Evolutionary conservation across 1,284 basidiomycete genomes (phyloP).

Genomic region (Chondrostereum purpureum): DNA sequence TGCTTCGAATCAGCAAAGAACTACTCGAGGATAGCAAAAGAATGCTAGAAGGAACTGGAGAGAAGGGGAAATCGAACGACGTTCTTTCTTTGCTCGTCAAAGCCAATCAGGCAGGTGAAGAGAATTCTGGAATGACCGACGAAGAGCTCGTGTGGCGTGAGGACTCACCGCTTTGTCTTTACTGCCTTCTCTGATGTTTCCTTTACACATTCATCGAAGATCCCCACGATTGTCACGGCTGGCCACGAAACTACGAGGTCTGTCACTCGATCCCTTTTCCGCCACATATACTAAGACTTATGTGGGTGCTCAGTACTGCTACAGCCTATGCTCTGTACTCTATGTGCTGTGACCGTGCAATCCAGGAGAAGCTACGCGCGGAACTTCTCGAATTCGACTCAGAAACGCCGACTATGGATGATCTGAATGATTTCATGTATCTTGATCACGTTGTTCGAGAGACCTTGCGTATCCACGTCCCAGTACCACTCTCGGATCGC

Average conservation of each 20-base stretch:
- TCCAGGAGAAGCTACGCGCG: conserved; percentile 62
- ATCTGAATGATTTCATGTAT: conserved; percentile 53
- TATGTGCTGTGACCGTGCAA: conserved; percentile 44
- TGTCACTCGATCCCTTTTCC: too few species aligned
- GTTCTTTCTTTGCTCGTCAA: conserved; percentile 50
- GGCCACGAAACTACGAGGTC: conserved; percentile 78
- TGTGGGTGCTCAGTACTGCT: conserved; percentile 41
- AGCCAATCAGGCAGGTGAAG: conserved; percentile 58
- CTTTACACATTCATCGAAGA: too few species aligned
- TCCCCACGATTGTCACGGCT: conserved; percentile 56
- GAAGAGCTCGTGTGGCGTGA: conserved; percentile 70
- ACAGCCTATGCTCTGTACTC: conserved; percentile 60
- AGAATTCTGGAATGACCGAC: conserved; percentile 58
- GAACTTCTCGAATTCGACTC: conserved; percentile 50
- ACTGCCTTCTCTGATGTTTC: too few species aligned
- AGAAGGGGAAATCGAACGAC: conserved; percentile 32
- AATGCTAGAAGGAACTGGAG: conserved; percentile 21
- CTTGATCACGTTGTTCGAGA: conserved; percentile 67
- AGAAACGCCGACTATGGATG: conserved; percentile 55
- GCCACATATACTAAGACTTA: too few species aligned
- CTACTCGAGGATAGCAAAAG: conserved; percentile 40
- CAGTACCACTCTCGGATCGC: conserved; percentile 51
- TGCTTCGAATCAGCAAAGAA: conserved; percentile 33
- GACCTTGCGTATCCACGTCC: conserved; percentile 57
- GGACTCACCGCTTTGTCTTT: too few species aligned